Conservation (phyloP, 1,284 basidiomycete genomes). For the Coniferiporia weirii region DNA sequence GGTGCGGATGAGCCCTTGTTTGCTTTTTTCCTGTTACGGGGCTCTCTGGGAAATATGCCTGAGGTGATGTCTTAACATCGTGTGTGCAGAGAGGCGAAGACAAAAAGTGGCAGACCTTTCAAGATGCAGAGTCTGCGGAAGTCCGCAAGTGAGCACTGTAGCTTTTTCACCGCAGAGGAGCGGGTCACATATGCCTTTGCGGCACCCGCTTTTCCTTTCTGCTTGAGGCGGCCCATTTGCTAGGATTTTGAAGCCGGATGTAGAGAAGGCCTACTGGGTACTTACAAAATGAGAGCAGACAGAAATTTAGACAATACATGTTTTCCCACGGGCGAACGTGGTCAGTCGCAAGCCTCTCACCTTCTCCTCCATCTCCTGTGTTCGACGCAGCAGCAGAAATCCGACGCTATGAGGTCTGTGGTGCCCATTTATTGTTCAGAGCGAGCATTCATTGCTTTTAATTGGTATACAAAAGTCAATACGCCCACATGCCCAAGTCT, state of each 20-base stretch:
- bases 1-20: constrained; percentile 98
- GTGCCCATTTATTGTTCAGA: not conserved
- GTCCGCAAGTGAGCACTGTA: constrained; percentile 96
- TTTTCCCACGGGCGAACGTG: constrained; percentile 12
- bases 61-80: constrained; percentile 11
- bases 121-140: constrained; percentile 97
- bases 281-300: constrained; percentile 15
- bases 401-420: constrained; percentile 17
- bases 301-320: constrained; percentile 15
- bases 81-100: constrained; percentile 3
- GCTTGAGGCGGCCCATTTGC: constrained; percentile 82
- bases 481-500: constrained; percentile 93
- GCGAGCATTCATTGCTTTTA: not conserved
- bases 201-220: constrained; percentile 88
- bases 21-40: constrained; percentile 86
- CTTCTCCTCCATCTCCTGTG: not conserved
- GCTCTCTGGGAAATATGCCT: constrained; percentile 98
- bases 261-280: constrained; percentile 10
- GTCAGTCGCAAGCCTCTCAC: not conserved
- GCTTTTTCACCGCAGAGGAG: constrained; percentile 84
- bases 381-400: not conserved
- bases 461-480: constrained; percentile 62
- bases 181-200: constrained; percentile 95
- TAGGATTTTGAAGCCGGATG: constrained; percentile 16
- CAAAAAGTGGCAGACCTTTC: constrained; percentile 63